Evolutionary conservation across 345 rosid species (phyloP), one percentile per base, ranked within the genome.

Genomic region (Bretschneidera sinensis): DNA sequence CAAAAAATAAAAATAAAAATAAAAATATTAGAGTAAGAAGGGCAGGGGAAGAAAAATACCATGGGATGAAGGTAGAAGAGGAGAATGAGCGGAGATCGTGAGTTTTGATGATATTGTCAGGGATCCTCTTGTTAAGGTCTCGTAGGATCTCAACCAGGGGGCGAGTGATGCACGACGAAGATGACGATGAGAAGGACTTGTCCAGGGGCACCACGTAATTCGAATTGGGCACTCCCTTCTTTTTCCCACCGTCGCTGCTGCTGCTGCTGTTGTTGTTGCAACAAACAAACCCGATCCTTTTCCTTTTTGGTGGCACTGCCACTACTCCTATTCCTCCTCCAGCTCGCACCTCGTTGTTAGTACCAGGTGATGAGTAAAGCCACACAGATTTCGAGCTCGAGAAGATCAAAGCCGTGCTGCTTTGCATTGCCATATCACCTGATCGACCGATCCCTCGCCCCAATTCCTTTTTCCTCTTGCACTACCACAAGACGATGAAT

Each of bases 71-170:
- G 21, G 85, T 78, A 54, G 85, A 62, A 48, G 81, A 24, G 57
- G 71, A 53, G 24, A 82, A 60, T 21, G 68, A 55, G 0, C 53
- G 60, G 23, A 79, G 67, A 45, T 76, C 74, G 8, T 66, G 72
- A 23, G 75, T 65, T 52, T 79, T 84, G 57, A 87, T 76, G 73
- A 89, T 83, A 70, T 87, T 89, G 24, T 89, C 97, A 48, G 98
- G 96, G 61, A 92, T 87, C 75, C 87, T 81, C 83, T 87, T 87
- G 71, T 92, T 92, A 67, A 92, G 96, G 64, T 92, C 98, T 17
- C 98, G 91, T 45, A 92, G 82, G 82, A 92, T 92, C 86, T 92
- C 98, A 24, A 72, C 88, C 21, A 92, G 79, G 34, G 98, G 98
- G 16, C 98, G 84, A 52, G 88, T 89, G 67, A 92, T 85, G 51